phyloP scores from a whole-genome alignment of 768 basidiomycete genomes.

The Agrocybe praecox region DNA sequence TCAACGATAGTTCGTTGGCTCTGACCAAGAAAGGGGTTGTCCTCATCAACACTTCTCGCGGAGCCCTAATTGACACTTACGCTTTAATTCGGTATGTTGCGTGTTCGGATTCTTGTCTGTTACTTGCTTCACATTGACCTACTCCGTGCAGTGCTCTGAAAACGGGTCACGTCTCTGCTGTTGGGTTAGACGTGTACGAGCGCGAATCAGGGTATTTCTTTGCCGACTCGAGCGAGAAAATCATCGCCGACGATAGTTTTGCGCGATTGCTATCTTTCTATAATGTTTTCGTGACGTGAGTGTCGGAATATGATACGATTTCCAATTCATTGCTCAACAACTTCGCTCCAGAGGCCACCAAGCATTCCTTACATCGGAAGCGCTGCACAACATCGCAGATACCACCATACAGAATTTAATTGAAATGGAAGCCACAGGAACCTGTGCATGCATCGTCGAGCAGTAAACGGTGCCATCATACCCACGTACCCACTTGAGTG shows the following conservation, averaged over 20 bases:
- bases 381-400: conserved; percentile 39
- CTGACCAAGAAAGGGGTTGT: conserved; percentile 42
- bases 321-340: background rate
- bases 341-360: conserved; percentile 38
- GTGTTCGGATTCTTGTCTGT: no score
- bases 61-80: conserved; percentile 42
- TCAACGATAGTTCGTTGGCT: conserved; percentile 38
- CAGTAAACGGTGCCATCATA: background rate
- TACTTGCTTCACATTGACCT: no score
- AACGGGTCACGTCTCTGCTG: conserved; percentile 39
- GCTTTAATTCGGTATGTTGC: conserved; percentile 39
- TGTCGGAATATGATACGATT: background rate
- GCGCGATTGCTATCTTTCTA: conserved; percentile 47
- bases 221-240: conserved; percentile 42
- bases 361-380: conserved; percentile 44
- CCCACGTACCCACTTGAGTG: no score
- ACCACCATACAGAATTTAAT: conserved; percentile 39
- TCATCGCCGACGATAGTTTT: conserved; percentile 47
- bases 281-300: conserved; percentile 47
- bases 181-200: conserved; percentile 47
- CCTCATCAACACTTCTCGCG: conserved; percentile 45
- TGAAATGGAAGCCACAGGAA: conserved; percentile 33
- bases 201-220: conserved; percentile 44
- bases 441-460: conserved; percentile 29
- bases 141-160: conserved; percentile 41